Evolutionary conservation across 495 filamentous ascomycete genomes (phyloP).

Genomic region (Aspergillus sclerotioniger): DNA sequence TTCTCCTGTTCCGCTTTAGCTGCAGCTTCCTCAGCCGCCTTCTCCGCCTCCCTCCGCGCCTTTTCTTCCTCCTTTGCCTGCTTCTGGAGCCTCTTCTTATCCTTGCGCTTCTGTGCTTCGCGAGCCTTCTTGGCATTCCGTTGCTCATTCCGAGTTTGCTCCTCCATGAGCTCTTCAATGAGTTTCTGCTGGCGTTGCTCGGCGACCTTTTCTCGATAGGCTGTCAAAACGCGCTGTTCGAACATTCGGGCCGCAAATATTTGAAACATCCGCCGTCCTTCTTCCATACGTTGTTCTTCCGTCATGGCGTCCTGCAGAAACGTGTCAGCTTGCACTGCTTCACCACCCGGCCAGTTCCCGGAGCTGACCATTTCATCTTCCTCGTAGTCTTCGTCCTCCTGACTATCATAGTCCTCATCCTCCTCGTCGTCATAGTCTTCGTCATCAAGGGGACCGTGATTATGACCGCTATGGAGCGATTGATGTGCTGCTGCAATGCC

Average conservation of each 20-base stretch:
- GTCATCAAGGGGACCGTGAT: conserved; percentile 67
- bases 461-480: conserved; percentile 60
- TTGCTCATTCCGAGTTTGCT: conserved; percentile 68
- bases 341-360: conserved; percentile 12
- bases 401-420: conserved; percentile 84
- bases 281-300: conserved; percentile 98
- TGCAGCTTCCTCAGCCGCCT: conserved; percentile 84
- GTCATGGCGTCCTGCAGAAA: conserved; percentile 82
- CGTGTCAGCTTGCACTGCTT: conserved; percentile 29
- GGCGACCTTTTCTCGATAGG: conserved; percentile 94
- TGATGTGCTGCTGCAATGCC: conserved; percentile 57
- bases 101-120: conserved; percentile 89
- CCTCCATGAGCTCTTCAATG: conserved; percentile 86
- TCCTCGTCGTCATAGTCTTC: conserved; percentile 75
- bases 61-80: conserved; percentile 87
- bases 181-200: conserved; percentile 88
- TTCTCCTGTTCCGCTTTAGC: conserved; percentile 72
- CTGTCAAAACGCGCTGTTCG: conserved; percentile 93
- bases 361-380: conserved; percentile 75
- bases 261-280: conserved; percentile 98
- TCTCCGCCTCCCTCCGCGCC: conserved; percentile 79
- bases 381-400: conserved; percentile 82
- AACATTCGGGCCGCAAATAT: conserved; percentile 99
- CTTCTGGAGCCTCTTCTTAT: conserved; percentile 82
- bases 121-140: conserved; percentile 90